Conservation (phyloP, 2,329 filamentous ascomycete genomes). For the Fusarium lyarnte region DNA sequence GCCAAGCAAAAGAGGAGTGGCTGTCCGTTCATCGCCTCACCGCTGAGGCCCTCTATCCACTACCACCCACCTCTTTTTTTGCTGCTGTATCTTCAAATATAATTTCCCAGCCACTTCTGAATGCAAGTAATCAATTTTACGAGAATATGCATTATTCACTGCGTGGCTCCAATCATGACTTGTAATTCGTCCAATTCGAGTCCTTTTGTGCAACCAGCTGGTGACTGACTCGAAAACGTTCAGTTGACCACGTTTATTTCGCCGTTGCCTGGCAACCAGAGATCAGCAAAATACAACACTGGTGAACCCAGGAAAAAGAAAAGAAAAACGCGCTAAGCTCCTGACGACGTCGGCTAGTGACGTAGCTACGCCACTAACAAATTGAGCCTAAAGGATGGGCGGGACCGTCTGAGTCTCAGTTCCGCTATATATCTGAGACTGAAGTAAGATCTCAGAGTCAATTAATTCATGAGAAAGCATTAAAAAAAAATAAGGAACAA, state of each 20-base stretch:
- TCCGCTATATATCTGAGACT: constrained; percentile 20
- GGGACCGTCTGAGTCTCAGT: background rate
- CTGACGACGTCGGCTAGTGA: constrained; percentile 41
- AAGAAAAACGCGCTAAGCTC: constrained; percentile 25
- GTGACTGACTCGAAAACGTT: constrained; percentile 17
- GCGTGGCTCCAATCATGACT: constrained; percentile 38
- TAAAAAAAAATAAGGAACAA: too few species aligned
- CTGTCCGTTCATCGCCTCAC: constrained; percentile 19
- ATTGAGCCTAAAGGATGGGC: background rate
- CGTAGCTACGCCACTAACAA: constrained; percentile 35
- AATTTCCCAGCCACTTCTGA: constrained; percentile 11
- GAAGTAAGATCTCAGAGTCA: constrained; percentile 1
- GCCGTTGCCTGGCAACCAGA: constrained; percentile 39
- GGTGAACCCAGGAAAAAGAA: background rate
- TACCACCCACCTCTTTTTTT: constrained; percentile 12
- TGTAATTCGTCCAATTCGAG: background rate
- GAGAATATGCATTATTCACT: background rate
- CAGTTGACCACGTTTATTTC: constrained; percentile 2
- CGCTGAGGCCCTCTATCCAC: constrained; percentile 29
- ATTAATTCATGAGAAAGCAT: background rate
- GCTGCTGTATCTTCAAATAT: background rate
- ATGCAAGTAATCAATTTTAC: background rate
- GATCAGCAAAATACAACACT: constrained; percentile 1
- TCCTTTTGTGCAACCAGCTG: constrained; percentile 3
- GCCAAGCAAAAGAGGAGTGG: constrained; percentile 28